These are phyloP conservation scores for Priceomyces medius DNA, from an alignment of 805 yeast genomes.

Conservation along the genomic window DNA sequence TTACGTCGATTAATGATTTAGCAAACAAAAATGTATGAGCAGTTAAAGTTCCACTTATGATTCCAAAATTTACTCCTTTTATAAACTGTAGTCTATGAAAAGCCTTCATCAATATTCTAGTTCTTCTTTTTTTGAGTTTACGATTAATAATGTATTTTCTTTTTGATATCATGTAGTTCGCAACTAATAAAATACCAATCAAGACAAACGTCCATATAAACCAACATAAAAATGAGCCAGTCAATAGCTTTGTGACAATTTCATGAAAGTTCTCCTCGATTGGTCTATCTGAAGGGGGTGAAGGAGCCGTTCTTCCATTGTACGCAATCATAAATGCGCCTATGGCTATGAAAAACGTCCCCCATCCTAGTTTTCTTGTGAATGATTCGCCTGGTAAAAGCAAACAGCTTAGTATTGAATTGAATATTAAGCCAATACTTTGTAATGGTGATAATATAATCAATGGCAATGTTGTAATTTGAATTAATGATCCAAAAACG, in stretches of 20 bases:
- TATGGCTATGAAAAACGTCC: constrained; percentile 63
- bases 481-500: constrained; percentile 77
- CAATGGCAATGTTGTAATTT: constrained; percentile 79
- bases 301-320: constrained; percentile 51
- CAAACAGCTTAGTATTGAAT: constrained; percentile 66
- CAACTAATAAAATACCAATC: constrained; percentile 23
- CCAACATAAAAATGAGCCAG: constrained; percentile 60
- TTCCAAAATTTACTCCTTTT: constrained; percentile 65
- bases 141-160: constrained; percentile 10
- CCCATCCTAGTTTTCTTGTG: constrained; percentile 53
- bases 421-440: constrained; percentile 85
- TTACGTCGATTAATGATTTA: constrained; percentile 74
- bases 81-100: constrained; percentile 27
- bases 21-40: constrained; percentile 86
- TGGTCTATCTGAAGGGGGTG: constrained; percentile 21
- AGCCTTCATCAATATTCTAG: constrained; percentile 8
- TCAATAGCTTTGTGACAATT: constrained; percentile 35
- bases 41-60: constrained; percentile 71
- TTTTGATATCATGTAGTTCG: constrained; percentile 20
- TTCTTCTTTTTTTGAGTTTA: constrained; percentile 8
- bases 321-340: constrained; percentile 81
- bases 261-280: constrained; percentile 35
- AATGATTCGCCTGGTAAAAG: constrained; percentile 67
- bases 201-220: constrained; percentile 33
- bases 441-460: constrained; percentile 80